Evolutionary conservation across 805 yeast genomes (phyloP).

Genomic region (Vanderwaltozyma yarrowii): DNA sequence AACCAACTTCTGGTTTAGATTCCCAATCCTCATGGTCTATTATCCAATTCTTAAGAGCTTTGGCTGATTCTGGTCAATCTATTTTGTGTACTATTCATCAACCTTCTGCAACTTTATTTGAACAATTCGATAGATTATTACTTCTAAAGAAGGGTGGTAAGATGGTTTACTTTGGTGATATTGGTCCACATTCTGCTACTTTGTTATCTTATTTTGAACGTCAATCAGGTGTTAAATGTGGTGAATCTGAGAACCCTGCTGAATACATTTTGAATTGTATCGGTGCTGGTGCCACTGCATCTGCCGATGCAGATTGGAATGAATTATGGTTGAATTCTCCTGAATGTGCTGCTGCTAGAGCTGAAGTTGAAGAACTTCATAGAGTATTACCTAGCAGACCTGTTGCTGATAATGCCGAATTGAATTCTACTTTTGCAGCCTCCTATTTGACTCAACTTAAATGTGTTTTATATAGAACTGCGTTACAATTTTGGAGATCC

Average conservation of each 20-base stretch:
- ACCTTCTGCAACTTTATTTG: conserved; percentile 61
- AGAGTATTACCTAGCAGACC: conserved; percentile 28
- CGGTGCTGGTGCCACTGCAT: conserved; percentile 75
- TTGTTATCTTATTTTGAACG: conserved; percentile 59
- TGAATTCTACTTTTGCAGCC: conserved; percentile 39
- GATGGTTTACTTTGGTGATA: conserved; percentile 76
- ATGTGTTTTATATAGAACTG: conserved; percentile 41
- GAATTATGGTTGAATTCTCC: conserved; percentile 48
- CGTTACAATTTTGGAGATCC: conserved; percentile 56
- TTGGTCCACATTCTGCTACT: conserved; percentile 51
- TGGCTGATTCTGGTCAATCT: conserved; percentile 65
- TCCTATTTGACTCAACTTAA: conserved; percentile 32
- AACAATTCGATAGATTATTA: conserved; percentile 57
- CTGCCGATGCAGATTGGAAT: conserved; percentile 48
- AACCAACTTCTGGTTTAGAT: conserved; percentile 67
- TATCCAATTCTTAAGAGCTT: conserved; percentile 53
- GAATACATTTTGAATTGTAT: conserved; percentile 65
- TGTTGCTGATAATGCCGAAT: conserved; percentile 28
- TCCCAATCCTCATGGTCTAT: conserved; percentile 61
- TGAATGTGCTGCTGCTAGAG: conserved; percentile 41
- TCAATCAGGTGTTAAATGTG: conserved; percentile 62
- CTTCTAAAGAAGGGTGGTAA: conserved; percentile 66
- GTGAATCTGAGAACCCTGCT: conserved; percentile 55
- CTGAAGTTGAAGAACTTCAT: conserved; percentile 48
- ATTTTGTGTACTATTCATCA: conserved; percentile 70